Conservation (phyloP, 2,329 filamentous ascomycete species). For the Diaporthe citri region DNA sequence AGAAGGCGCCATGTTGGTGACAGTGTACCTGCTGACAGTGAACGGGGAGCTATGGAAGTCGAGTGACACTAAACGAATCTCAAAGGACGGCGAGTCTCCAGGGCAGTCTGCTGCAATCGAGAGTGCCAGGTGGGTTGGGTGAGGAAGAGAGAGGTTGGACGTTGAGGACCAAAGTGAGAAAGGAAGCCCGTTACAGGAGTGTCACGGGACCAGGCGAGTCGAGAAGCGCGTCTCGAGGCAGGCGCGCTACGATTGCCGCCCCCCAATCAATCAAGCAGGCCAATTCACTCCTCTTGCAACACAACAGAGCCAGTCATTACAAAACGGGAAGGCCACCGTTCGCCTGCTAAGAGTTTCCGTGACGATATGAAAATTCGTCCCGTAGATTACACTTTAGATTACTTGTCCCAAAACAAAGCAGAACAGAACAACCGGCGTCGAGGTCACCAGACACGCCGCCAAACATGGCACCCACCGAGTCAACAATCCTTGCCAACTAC, state of each 20-base stretch:
- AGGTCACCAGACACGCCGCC: not conserved
- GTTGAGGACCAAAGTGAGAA: constrained; percentile 18
- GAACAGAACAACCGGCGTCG: not conserved
- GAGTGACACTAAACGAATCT: not conserved
- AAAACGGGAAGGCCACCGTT: not conserved
- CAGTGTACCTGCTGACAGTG: not conserved
- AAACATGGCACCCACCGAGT: constrained; percentile 80
- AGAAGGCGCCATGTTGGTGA: constrained; percentile 52
- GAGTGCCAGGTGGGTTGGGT: not conserved
- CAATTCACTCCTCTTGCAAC: not conserved
- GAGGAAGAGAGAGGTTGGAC: not conserved
- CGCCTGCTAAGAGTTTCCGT: not conserved
- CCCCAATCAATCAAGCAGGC: constrained; percentile 15
- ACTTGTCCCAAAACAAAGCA: not conserved
- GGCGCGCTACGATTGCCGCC: constrained; percentile 21
- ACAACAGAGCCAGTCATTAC: not conserved
- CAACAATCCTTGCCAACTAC: constrained; percentile 81
- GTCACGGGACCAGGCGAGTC: constrained; percentile 40
- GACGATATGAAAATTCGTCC: not conserved
- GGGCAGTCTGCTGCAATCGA: not conserved
- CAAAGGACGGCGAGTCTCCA: not conserved
- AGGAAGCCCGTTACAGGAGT: constrained; percentile 24
- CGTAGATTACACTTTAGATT: not conserved
- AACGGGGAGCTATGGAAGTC: not conserved
- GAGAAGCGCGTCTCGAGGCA: constrained; percentile 36